phyloP scores from a whole-genome alignment of 2,329 filamentous ascomycete species.

The Colletotrichum liriopes region DNA sequence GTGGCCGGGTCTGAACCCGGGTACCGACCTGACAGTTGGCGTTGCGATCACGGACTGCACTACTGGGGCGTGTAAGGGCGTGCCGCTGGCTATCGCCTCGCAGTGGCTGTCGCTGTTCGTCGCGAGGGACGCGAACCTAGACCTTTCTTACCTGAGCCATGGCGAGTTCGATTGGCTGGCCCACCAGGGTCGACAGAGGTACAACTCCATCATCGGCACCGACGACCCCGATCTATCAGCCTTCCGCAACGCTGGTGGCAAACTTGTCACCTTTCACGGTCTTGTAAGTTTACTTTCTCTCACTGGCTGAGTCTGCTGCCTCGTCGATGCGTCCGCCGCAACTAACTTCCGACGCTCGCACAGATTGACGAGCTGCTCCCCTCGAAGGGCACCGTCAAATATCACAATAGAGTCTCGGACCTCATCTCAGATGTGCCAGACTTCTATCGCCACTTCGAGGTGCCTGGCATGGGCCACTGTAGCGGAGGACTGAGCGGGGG shows the following conservation, averaged over 20 bases:
- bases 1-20: slow-evolving; percentile 36
- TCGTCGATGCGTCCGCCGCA: not conserved
- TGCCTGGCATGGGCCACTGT: slow-evolving; percentile 38
- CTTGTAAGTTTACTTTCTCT: slow-evolving; percentile 33
- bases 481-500: slow-evolving; percentile 29
- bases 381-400: slow-evolving; percentile 51
- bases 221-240: slow-evolving; percentile 49
- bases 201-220: slow-evolving; percentile 47
- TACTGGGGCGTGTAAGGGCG: not conserved
- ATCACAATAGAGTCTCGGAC: slow-evolving; percentile 41
- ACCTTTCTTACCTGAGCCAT: slow-evolving; percentile 39
- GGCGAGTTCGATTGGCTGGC: slow-evolving; percentile 40
- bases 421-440: not conserved
- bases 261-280: slow-evolving; percentile 61
- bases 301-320: too few species aligned
- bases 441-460: slow-evolving; percentile 37
- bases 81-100: slow-evolving; percentile 26
- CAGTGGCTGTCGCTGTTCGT: slow-evolving; percentile 48
- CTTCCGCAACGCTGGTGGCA: slow-evolving; percentile 55
- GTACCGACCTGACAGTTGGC: slow-evolving; percentile 37
- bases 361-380: slow-evolving; percentile 55
- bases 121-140: slow-evolving; percentile 49
- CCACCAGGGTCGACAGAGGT: not conserved
- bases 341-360: not conserved
- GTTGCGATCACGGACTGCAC: slow-evolving; percentile 21